Base-by-base conservation (phyloP, 2,329 filamentous ascomycete species). In the Chaetomium strumarium region DNA sequence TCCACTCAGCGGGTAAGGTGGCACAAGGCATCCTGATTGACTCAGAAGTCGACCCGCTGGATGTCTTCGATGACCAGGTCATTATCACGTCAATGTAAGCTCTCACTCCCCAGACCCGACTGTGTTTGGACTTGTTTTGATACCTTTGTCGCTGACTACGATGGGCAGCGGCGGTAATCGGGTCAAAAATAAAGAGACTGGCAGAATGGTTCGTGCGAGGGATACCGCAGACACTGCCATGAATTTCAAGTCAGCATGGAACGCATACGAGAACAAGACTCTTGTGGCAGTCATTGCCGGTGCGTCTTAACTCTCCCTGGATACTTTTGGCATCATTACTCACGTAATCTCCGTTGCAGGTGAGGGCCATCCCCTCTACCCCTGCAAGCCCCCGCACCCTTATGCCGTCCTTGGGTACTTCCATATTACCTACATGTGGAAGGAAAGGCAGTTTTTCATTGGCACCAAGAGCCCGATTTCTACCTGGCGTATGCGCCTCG, bases 331-430 rank as follows among this genome's bases (percentile, higher is more conserved):
- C 10, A 34, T 11, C 33, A 34, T 11, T 5, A 10, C 33, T 34
- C 33, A 34, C 14, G 5, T 34, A 34, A 14, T 1, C 8, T 16
- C 24, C 13, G 13, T 16, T 24, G 7, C 36, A 75, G 83, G 85
- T 1, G 65, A 75, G 14, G 65, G 75, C 49, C 79, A 83, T 56
- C 63, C 65, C 3, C 64, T 73, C 19, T 71, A 77, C 16, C 71
- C 73, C 0, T 74, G 73, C 1, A 68, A 72, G 24, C 69, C 84
- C 8, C 77, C 78, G 0, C 73, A 84, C 52, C 69, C 75, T 1
- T 90, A 83, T 60, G 82, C 78, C 51, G 80, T 89, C 0, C 71
- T 90, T 39, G 84, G 75, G n/a, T 83, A 76, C 65, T 90, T 88
- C 64, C 79, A 83, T 45, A 71, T 87, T 12, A 86, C 84, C 0